Percentiles rank a stretch among this genome's conserved stretches.
These are phyloP conservation scores for Sporothrix protearum DNA, from an alignment of 2,329 filamentous ascomycete species.

Conservation along the genomic window DNA sequence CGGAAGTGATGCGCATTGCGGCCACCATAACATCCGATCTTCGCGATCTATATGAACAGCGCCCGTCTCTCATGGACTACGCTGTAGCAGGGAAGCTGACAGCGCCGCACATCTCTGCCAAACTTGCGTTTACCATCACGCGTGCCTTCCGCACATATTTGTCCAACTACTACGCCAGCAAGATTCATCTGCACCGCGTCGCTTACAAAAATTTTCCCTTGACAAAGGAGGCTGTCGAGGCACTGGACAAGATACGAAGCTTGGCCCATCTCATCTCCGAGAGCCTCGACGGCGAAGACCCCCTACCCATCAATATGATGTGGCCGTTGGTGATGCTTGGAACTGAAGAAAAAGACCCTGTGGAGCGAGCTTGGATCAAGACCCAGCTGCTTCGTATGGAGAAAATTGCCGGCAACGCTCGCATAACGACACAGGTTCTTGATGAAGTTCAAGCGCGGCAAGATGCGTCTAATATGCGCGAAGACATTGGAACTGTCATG, in stretches of 20 bases:
- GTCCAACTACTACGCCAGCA: constrained; percentile 55
- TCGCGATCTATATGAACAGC: constrained; percentile 46
- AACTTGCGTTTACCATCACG: constrained; percentile 49
- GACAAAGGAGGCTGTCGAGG: constrained; percentile 47
- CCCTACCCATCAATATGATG: constrained; percentile 53
- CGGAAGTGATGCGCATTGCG: constrained; percentile 54
- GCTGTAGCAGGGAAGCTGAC: constrained; percentile 51
- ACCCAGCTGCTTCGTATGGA: constrained; percentile 48
- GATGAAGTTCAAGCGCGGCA: constrained; percentile 46
- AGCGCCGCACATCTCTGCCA: constrained; percentile 46
- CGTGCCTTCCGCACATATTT: constrained; percentile 53
- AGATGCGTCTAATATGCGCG: constrained; percentile 39
- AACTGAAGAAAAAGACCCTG: constrained; percentile 48
- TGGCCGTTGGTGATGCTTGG: constrained; percentile 57
- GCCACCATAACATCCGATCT: constrained; percentile 50
- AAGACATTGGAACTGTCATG: constrained; percentile 48
- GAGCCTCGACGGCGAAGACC: constrained; percentile 41
- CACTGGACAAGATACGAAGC: constrained; percentile 47
- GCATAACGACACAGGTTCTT: constrained; percentile 45
- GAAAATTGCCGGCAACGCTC: constrained; percentile 44
- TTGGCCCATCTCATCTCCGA: constrained; percentile 46
- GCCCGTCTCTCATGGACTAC: constrained; percentile 55
- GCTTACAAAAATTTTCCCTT: constrained; percentile 53
- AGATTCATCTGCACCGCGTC: constrained; percentile 55
- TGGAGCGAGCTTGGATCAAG: constrained; percentile 50